Base-by-base conservation (phyloP, 1,284 basidiomycete genomes). In the Farysia itapuensis region DNA sequence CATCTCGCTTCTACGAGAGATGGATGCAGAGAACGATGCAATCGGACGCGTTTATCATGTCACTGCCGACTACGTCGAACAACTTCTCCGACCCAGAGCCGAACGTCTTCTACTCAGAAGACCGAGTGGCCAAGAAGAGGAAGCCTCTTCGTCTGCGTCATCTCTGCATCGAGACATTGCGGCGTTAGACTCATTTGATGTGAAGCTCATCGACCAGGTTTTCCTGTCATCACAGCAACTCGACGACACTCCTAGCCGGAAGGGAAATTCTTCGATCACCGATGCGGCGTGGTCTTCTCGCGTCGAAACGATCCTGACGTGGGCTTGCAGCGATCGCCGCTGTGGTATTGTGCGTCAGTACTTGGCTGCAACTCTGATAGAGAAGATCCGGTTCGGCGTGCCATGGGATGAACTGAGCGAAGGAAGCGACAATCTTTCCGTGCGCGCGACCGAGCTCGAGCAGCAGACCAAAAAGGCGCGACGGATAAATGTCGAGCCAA, bases 301-400 rank as follows among this genome's bases (percentile, higher is more conserved):
- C 18, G 39, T 63, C 16, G 85, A 88, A 64, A 84, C 86, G 43
- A 81, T 93, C 3, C 81, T 94, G 20, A 88, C 87, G 1, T 94
- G 90, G 91, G 85, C 86, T 53, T 86, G 91, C 43, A 89, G 89
- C 0, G 83, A 86, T 6, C 81, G 88, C 22, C 89, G 87, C 32
- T 36, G 28, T 0, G 46, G 53, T 11, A 42, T 50, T 3, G 90
- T 92, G 68, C 83, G 91, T 18, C 85, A 88, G 4, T 89, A 88
- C 63, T 88, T 85, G 13, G 88, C 86, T 0, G 84, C 85, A 14
- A 87, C 87, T 4, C 79, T 94, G 29, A 83, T 93, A 37, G 81
- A 81, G 15, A 81, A 82, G 32, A 90, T 88, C 83, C 81, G 52
- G 28, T 61, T 52, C 18, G 58, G 58, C 40, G 51, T 54, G 9